These are phyloP conservation scores for Cytospora paraplurivora DNA, from an alignment of 2,329 filamentous ascomycete species.

Conservation along the genomic window DNA sequence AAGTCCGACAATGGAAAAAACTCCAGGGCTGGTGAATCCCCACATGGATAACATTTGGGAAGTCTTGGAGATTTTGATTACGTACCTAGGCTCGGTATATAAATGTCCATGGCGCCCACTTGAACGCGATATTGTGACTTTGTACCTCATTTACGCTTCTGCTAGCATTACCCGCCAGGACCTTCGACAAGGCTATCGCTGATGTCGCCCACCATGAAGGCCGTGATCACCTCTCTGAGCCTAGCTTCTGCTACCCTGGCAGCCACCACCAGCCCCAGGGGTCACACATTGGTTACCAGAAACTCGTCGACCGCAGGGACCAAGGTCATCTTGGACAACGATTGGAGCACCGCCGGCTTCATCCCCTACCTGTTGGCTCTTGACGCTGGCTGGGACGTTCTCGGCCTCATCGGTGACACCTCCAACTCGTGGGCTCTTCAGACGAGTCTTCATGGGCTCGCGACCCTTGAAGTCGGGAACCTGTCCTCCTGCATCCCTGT, in stretches of 20 bases:
- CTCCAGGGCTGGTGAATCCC: not conserved
- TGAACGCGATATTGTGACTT: not conserved
- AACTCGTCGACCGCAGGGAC: conserved; percentile 19
- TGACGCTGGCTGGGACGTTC: conserved; percentile 46
- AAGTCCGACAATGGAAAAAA: not conserved
- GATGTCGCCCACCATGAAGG: conserved; percentile 17
- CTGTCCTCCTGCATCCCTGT: conserved; percentile 51
- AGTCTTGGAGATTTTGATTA: too few species aligned
- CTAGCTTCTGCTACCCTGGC: conserved; percentile 15
- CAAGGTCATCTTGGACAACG: conserved; percentile 46
- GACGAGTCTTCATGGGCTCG: conserved; percentile 47
- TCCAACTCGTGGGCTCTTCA: conserved; percentile 50
- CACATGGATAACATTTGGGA: not conserved
- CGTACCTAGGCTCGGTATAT: not conserved
- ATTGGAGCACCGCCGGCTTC: conserved; percentile 47
- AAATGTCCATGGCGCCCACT: not conserved
- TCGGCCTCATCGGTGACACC: conserved; percentile 45
- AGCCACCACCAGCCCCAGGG: conserved; percentile 10
- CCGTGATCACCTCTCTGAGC: not conserved
- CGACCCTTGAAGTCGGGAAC: conserved; percentile 49
- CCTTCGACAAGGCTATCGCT: not conserved
- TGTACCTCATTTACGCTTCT: not conserved
- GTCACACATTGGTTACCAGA: not conserved
- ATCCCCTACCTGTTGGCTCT: conserved; percentile 48
- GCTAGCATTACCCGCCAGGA: not conserved